Percentiles rank a stretch among this genome's conserved stretches.
phyloP scores from a whole-genome alignment of 164 flowering plant species.

The Tinospora cordifolia region DNA sequence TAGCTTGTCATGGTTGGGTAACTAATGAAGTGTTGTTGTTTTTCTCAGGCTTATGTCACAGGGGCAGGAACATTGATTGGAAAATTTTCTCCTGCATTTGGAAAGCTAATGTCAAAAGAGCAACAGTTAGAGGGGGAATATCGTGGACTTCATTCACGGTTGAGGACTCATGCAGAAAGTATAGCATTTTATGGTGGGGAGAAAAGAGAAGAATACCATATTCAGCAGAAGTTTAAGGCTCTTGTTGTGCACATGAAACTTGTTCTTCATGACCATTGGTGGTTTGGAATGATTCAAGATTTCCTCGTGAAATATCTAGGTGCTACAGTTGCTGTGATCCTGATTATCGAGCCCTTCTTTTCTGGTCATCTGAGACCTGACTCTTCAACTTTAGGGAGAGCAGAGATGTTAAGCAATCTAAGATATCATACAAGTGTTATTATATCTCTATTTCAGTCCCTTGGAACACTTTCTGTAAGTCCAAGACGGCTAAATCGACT shows the following conservation, averaged over 20 bases:
- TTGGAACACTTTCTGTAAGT: constrained; percentile 93
- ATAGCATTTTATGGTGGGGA: constrained; percentile 98
- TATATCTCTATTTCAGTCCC: constrained; percentile 82
- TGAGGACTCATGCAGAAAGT: constrained; percentile 96
- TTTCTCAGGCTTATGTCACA: constrained; percentile 71
- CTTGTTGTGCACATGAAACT: constrained; percentile 63
- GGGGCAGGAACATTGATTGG: constrained; percentile 80
- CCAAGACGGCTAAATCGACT: constrained; percentile 85
- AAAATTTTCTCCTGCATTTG: constrained; percentile 93
- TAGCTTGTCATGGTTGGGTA: not conserved
- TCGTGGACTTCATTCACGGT: constrained; percentile 86
- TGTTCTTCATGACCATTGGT: constrained; percentile 97
- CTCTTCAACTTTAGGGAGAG: constrained; percentile 87
- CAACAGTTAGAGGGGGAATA: constrained; percentile 98
- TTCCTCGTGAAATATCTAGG: constrained; percentile 95
- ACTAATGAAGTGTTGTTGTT: constrained; percentile 5
- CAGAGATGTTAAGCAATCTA: constrained; percentile 95
- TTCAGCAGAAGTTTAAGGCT: constrained; percentile 67
- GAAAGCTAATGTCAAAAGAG: constrained; percentile 87
- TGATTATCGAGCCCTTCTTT: constrained; percentile 97
- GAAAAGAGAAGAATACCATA: constrained; percentile 79
- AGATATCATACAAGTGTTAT: constrained; percentile 99
- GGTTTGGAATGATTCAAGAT: constrained; percentile 99
- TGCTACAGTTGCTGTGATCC: constrained; percentile 91
- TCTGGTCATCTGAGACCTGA: constrained; percentile 85